Base-by-base conservation (phyloP, 2,329 filamentous ascomycete species). In the Fusarium lateritium region DNA sequence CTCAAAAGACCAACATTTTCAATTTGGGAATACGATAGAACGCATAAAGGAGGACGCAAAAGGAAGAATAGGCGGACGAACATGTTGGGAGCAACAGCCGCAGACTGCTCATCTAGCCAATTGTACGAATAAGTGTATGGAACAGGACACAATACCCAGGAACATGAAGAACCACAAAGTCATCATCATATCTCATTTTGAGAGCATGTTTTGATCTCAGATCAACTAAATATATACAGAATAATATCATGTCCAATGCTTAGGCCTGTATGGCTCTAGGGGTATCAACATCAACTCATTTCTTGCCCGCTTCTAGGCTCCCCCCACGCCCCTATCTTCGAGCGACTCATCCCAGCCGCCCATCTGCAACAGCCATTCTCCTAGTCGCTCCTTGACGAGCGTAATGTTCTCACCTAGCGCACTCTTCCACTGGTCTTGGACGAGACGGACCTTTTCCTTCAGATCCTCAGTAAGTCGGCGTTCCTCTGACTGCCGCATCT, bases 401-500 rank as follows among this genome's bases (percentile, higher is more conserved):
- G 87, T 88, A 72, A 98, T 85, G 56, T 90, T 88, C 66, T 90
- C 89, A 1, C 94, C 95, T n/a, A 98, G 83, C 7, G 93, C 94
- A 74, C 94, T 92, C 36, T 87, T 85, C 95, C 96, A 98, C 80
- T 97, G 94, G 56, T 94, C 92, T 80, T 97, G 94, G 34, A 98
- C 93, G 67, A 94, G 89, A 33, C 91, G 88, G 3, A 98, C 96
- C 80, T 97, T 97, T 75, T 98, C 95, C 81, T 98, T 96, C 70
- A 98, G 80, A 76, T 98, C 95, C 49, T 91, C 89, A 8, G 94
- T 97, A 75, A 98, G 80, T 56, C 87, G 82, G 36, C 83, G 82
- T 74, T 92, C 92, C 79, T 97, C 93, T 49, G 86, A 85, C n/a
- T 81, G 80, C 55, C 88, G 86, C 72, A 91, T 88, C 56, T 84